Percentiles rank a stretch among this genome's conserved stretches.
Evolutionary conservation across 345 rosid species (phyloP).

Genomic region (Lumnitzera racemosa): DNA sequence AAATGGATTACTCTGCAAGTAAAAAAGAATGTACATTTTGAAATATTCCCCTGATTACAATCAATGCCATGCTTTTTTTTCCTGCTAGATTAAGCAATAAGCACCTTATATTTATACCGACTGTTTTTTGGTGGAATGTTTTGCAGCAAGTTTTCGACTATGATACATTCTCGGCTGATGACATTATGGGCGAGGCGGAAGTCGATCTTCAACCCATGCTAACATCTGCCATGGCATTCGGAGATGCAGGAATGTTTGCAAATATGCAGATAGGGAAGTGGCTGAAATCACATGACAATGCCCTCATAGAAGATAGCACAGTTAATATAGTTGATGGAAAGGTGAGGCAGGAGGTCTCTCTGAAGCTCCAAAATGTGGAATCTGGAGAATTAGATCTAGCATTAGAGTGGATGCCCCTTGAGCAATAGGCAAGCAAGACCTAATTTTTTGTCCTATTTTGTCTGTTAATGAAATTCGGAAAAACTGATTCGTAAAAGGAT

Average conservation of each 20-base stretch:
- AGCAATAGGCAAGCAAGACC: slow-evolving; percentile 35
- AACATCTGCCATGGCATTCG: slow-evolving; percentile 90
- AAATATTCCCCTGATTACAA: too few species aligned
- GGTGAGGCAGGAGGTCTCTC: slow-evolving; percentile 63
- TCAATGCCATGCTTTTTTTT: too few species aligned
- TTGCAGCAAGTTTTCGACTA: slow-evolving; percentile 82
- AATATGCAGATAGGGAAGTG: slow-evolving; percentile 97
- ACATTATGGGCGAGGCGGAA: slow-evolving; percentile 98
- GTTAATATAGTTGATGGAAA: slow-evolving; percentile 86
- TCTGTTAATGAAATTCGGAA: too few species aligned
- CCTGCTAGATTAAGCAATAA: too few species aligned
- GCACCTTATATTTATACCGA: neutral
- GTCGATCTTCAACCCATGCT: slow-evolving; percentile 85
- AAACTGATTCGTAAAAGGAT: too few species aligned
- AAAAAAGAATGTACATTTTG: too few species aligned
- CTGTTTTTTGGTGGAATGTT: neutral
- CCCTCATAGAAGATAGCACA: slow-evolving; percentile 75
- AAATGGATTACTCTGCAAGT: too few species aligned
- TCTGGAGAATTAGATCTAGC: slow-evolving; percentile 75
- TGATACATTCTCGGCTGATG: slow-evolving; percentile 90
- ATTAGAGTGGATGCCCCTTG: slow-evolving; percentile 76
- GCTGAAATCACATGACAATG: slow-evolving; percentile 80
- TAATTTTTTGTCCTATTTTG: neutral
- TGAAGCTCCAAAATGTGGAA: slow-evolving; percentile 96
- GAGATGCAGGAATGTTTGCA: slow-evolving; percentile 84